Percentiles rank a stretch among this genome's conserved stretches.
phyloP scores from a whole-genome alignment of 257 asterid species.

The Primulina tabacum region DNA sequence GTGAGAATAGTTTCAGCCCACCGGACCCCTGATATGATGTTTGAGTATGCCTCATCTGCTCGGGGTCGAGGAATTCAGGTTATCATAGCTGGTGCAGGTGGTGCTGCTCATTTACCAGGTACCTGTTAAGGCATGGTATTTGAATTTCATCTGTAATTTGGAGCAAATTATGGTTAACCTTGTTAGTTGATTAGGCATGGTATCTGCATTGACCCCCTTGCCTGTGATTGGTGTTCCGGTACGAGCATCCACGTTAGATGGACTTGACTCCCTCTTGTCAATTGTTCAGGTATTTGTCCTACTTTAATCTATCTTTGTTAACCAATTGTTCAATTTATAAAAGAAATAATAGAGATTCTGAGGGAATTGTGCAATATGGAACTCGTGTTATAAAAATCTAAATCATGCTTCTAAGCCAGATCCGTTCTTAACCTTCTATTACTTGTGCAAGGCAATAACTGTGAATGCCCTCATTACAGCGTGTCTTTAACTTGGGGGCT shows the following conservation, averaged over 20 bases:
- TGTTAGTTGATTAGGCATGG: slow-evolving; percentile 67
- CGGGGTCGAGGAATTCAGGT: slow-evolving; percentile 92
- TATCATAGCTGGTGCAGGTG: slow-evolving; percentile 98
- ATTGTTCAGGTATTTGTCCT: slow-evolving; percentile 76
- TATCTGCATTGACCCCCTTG: slow-evolving; percentile 92
- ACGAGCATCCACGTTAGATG: slow-evolving; percentile 86
- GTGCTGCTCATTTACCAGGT: slow-evolving; percentile 99
- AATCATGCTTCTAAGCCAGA: too few species aligned
- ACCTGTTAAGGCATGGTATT: slow-evolving; percentile 5
- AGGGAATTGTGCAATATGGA: too few species aligned
- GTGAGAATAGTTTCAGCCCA: slow-evolving; percentile 96
- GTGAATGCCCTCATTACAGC: too few species aligned
- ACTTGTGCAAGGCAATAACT: too few species aligned
- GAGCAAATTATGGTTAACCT: slow-evolving; percentile 11
- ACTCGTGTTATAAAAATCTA: too few species aligned
- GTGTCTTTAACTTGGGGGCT: too few species aligned
- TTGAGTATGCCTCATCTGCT: slow-evolving; percentile 75
- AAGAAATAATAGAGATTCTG: too few species aligned
- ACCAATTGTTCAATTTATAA: background rate
- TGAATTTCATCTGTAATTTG: background rate
- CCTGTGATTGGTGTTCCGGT: slow-evolving; percentile 99
- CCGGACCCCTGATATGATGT: slow-evolving; percentile 87
- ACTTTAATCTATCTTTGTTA: background rate
- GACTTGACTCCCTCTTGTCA: slow-evolving; percentile 90
- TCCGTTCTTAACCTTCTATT: too few species aligned